phyloP scores from a whole-genome alignment of 345 rosid species.

The Raphanus sativus region DNA sequence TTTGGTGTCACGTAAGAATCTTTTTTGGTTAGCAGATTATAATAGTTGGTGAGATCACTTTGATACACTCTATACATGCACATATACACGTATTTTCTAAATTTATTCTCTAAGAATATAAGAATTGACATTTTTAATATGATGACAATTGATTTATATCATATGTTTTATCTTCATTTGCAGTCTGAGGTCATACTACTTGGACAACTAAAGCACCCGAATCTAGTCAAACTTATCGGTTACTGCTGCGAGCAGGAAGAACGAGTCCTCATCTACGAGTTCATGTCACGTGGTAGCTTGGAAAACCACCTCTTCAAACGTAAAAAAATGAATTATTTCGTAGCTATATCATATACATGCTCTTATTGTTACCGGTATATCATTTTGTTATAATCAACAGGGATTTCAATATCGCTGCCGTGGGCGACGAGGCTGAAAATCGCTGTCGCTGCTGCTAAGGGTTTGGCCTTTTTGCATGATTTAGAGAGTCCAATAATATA shows the following conservation, averaged over 20 bases:
- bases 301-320: constrained; percentile 94
- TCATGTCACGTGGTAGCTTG: constrained; percentile 92
- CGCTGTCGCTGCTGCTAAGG: constrained; percentile 88
- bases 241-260: constrained; percentile 94
- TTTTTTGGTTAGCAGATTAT: constrained; percentile 6
- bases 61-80: neutral
- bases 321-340: constrained; percentile 5
- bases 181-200: constrained; percentile 95
- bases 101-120: neutral
- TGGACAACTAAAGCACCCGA: constrained; percentile 83
- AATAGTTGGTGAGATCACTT: constrained; percentile 33
- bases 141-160: neutral
- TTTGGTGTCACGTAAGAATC: constrained; percentile 28
- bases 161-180: constrained; percentile 4
- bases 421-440: constrained; percentile 89
- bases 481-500: constrained; percentile 87
- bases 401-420: constrained; percentile 67
- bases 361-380: neutral
- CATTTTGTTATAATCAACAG: constrained; percentile 29
- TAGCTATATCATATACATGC: neutral
- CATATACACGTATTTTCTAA: neutral
- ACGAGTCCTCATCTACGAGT: constrained; percentile 87
- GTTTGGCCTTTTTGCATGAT: constrained; percentile 81
- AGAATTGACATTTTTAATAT: no score
- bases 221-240: constrained; percentile 84